Conservation (phyloP, 192 early-diverging fungal species). For the Neocallimastix lanati region DNA sequence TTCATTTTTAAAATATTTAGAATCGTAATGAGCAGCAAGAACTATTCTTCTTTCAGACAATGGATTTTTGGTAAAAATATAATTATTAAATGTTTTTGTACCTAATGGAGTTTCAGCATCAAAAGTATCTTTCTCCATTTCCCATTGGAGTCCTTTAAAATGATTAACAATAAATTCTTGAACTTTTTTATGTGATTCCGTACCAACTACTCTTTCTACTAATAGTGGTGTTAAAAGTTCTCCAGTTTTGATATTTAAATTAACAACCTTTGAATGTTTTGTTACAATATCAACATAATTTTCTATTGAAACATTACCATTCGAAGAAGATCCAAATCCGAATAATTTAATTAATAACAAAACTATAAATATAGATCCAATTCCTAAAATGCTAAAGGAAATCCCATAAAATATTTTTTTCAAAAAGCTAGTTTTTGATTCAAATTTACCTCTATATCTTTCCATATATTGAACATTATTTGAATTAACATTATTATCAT, state of each 20-base stretch:
- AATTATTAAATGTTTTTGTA: constrained; percentile 55
- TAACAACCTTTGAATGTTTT: not conserved
- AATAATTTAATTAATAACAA: not conserved
- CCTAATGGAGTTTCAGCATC: constrained; percentile 59
- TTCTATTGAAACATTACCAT: not conserved
- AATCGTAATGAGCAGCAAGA: constrained; percentile 85
- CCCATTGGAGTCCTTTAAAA: constrained; percentile 50
- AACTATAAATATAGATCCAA: not conserved
- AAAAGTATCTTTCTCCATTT: constrained; percentile 66
- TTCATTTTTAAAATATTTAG: constrained; percentile 46
- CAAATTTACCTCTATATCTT: not conserved
- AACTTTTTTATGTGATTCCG: constrained; percentile 44
- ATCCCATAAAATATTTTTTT: not conserved
- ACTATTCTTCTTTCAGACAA: constrained; percentile 49
- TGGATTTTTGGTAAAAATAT: constrained; percentile 77
- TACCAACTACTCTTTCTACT: constrained; percentile 61
- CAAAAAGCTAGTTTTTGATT: not conserved
- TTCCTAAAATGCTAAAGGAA: not conserved
- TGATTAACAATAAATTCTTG: constrained; percentile 45
- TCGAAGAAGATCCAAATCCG: not conserved
- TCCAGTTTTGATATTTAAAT: constrained; percentile 13
- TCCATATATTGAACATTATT: not conserved
- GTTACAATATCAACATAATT: not conserved
- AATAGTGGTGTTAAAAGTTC: constrained; percentile 50
- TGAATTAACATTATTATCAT: not conserved